Evolutionary conservation across 75 land plant genomes (phyloP), one percentile per base, ranked within the genome.

Genomic region (Larix kaempferi): DNA sequence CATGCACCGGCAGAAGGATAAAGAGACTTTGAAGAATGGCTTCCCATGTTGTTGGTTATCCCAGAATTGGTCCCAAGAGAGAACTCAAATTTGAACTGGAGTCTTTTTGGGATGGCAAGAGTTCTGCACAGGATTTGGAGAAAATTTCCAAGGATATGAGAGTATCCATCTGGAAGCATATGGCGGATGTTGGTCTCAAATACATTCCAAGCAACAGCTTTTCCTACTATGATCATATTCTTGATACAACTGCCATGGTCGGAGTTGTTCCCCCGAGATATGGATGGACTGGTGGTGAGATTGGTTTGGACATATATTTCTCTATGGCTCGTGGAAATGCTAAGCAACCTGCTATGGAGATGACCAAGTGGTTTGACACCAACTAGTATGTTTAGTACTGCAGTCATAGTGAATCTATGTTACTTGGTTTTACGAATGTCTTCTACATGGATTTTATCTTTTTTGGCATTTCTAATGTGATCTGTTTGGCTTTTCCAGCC

Each of bases 291-390:
- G 84, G 87, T 72, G 84, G 84, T 26, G 84, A 82, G 57, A 78
- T 86, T 49, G 87, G 77, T 6, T 81, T 82, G 56, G 87, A 86
- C 41, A 73, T 60, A 26, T 86, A 82, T 71, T 86, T 86, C 76
- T 86, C 87, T n/a, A 86, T 86, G 87, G 87, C 84, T 49, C 77
- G 84, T 54, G 87, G 87, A 35, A 86, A 86, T 77, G 78, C 81
- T 44, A 79, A 74, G 66, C 5, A 75, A 23, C 84, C 84, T 54
- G 87, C 87, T 66, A 86, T 86, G 87, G 87, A 86, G 57, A 85
- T 85, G 87, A 85, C 87, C 66, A 85, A 85, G 78, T 85, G 87
- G 87, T 85, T 85, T 63, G 87, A 86, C 79, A 82, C 87, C 44
- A 86, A 86, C 84, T 86, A 86, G 87, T 86, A 82, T 82, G 87